These are phyloP conservation scores for Exophiala alcalophila DNA, from an alignment of 2,329 filamentous ascomycete genomes.

Conservation along the genomic window DNA sequence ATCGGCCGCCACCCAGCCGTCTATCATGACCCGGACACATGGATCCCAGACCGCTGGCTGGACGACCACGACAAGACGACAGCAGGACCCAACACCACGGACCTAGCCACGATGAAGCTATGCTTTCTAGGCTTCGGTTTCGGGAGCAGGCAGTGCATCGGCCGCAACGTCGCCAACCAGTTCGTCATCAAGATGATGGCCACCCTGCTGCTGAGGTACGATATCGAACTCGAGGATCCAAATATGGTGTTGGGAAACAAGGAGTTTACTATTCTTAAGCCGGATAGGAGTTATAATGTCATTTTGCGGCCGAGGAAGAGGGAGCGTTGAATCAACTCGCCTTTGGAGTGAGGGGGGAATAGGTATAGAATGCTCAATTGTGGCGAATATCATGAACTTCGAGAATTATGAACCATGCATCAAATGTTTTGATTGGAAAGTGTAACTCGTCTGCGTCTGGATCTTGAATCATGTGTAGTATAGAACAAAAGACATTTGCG, in stretches of 20 bases:
- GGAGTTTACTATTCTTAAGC: conserved; percentile 23
- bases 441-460: too few relatives aligned
- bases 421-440: too few relatives aligned
- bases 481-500: too few relatives aligned
- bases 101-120: conserved; percentile 19
- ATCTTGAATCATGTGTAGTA: too few relatives aligned
- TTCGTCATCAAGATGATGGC: conserved; percentile 25
- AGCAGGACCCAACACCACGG: too few relatives aligned
- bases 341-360: too few relatives aligned
- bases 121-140: conserved; percentile 22
- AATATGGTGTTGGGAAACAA: conserved; percentile 18
- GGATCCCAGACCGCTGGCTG: conserved; percentile 26
- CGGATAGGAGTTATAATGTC: conserved; percentile 22
- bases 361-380: too few relatives aligned
- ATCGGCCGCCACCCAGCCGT: conserved; percentile 19
- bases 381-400: too few relatives aligned
- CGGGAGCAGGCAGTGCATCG: conserved; percentile 23
- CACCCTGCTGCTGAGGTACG: conserved; percentile 19
- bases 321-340: too few relatives aligned
- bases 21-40: conserved; percentile 21
- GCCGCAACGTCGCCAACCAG: conserved; percentile 23
- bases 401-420: too few relatives aligned
- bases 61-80: too few relatives aligned
- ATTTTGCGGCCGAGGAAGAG: conserved; percentile 18
- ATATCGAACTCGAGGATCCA: conserved; percentile 21